phyloP scores from a whole-genome alignment of 2,329 filamentous ascomycete species.

The Colletotrichum endophyticum region DNA sequence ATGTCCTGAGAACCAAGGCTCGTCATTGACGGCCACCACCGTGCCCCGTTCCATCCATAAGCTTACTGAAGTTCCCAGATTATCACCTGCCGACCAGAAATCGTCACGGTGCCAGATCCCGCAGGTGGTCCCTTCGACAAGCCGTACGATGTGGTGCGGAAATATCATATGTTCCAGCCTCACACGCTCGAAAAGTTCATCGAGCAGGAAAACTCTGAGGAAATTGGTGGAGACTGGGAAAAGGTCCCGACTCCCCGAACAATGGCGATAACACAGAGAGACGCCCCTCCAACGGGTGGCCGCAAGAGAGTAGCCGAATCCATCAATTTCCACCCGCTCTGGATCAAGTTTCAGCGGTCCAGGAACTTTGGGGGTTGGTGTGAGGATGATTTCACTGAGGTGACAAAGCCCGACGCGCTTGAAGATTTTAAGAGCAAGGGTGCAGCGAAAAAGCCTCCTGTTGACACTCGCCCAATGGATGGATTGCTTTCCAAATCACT shows the following conservation, averaged over 20 bases:
- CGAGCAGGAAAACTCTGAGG: not conserved
- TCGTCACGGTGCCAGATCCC: not conserved
- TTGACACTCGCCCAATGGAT: not conserved
- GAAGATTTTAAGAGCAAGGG: not conserved
- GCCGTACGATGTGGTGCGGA: not conserved
- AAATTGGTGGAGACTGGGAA: not conserved
- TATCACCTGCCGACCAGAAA: not conserved
- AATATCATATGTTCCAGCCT: not conserved
- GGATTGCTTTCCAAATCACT: not conserved
- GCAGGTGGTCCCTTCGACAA: not conserved
- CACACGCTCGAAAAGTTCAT: not conserved
- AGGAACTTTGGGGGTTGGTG: not conserved
- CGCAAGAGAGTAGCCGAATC: not conserved
- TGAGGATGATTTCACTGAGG: not conserved
- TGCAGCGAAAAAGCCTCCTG: not conserved
- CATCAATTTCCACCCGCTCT: not conserved
- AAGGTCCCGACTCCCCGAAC: not conserved
- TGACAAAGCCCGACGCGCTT: not conserved
- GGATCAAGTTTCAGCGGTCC: not conserved
- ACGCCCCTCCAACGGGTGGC: not conserved
- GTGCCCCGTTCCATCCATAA: not conserved
- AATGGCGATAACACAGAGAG: not conserved
- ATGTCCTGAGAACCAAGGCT: not conserved
- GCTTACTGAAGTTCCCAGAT: not conserved
- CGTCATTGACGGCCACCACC: not conserved